phyloP scores from a whole-genome alignment of 2,329 filamentous ascomycete genomes.

The Furcasterigmium furcatum region DNA sequence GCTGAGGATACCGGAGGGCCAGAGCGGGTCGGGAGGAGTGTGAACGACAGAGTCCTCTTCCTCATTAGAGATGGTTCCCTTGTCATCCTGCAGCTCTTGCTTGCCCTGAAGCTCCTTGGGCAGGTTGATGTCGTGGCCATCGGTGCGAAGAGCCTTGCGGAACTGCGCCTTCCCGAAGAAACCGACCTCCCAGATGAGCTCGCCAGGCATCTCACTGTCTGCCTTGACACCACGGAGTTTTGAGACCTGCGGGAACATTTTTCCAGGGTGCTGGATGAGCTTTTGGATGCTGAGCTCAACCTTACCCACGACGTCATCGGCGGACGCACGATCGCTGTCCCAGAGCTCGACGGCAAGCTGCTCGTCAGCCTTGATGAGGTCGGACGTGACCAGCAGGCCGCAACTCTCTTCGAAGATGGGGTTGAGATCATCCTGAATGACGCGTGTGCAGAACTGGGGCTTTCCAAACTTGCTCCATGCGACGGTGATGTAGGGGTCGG shows the following conservation, averaged over 20 bases:
- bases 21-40: conserved; percentile 92
- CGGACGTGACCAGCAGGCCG: conserved; percentile 80
- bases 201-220: conserved; percentile 84
- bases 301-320: conserved; percentile 94
- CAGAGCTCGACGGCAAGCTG: conserved; percentile 91
- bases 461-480: conserved; percentile 96
- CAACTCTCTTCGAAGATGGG: conserved; percentile 89
- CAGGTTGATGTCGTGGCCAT: conserved; percentile 78
- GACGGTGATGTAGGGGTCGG: conserved; percentile 92
- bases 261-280: conserved; percentile 88
- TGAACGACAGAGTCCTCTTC: conserved; percentile 83
- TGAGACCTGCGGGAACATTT: conserved; percentile 87
- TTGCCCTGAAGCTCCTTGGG: conserved; percentile 71
- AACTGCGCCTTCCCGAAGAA: conserved; percentile 92
- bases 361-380: conserved; percentile 90
- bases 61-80: conserved; percentile 68
- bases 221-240: conserved; percentile 80
- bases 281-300: conserved; percentile 92
- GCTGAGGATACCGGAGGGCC: conserved; percentile 87
- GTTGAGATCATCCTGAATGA: conserved; percentile 92
- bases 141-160: conserved; percentile 77
- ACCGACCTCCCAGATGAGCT: conserved; percentile 94
- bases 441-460: conserved; percentile 94
- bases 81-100: conserved; percentile 81
- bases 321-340: conserved; percentile 90